A percentile compares a stretch with the other conserved stretches of the same genome.
Evolutionary conservation across 1,139 yeast genomes (phyloP).

Genomic region (Diutina neorugosa): DNA sequence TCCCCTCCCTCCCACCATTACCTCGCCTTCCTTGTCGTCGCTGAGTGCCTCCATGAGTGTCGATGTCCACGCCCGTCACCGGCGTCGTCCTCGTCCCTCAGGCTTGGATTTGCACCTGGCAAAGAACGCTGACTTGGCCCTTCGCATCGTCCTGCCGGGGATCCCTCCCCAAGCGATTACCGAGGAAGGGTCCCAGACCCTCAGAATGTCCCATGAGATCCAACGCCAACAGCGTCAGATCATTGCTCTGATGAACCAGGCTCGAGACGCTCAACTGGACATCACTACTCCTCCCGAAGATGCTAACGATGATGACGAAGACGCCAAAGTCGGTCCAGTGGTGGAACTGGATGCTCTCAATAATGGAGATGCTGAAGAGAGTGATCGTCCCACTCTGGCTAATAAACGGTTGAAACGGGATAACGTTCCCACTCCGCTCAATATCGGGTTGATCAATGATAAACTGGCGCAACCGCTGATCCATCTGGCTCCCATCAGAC

Average conservation of each 20-base stretch:
- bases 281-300: neutral
- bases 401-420: neutral
- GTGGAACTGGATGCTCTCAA: neutral
- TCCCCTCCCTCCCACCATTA: neutral
- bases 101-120: neutral
- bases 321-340: neutral
- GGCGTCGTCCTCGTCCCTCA: neutral
- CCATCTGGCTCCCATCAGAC: neutral
- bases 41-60: neutral
- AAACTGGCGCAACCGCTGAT: neutral
- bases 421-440: conserved; percentile 1
- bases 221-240: neutral
- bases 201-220: neutral
- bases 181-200: neutral
- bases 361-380: neutral
- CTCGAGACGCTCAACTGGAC: neutral
- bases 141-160: neutral
- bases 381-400: neutral
- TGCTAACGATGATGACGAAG: neutral
- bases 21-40: neutral
- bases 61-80: neutral
- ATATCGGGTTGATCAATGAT: neutral
- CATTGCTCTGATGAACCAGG: conserved; percentile 1
- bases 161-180: neutral
- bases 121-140: neutral